Percentiles rank a stretch among this genome's conserved stretches.
Conservation (phyloP, 2,329 filamentous ascomycete genomes). For the Fusarium setosum region DNA sequence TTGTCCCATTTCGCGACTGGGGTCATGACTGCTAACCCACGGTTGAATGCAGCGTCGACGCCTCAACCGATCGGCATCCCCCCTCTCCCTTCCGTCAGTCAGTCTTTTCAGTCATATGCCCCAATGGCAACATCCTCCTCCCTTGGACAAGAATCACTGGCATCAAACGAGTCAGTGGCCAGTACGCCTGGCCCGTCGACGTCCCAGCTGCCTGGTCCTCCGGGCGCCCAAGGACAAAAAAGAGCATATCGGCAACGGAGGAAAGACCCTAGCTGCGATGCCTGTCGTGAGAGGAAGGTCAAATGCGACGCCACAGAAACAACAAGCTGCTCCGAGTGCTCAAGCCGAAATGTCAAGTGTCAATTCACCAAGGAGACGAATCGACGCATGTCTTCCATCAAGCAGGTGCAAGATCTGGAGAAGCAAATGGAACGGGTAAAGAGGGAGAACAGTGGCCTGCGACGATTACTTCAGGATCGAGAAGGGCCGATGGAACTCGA, state of each 20-base stretch:
- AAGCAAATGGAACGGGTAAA: slow-evolving; percentile 86
- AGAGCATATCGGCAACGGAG: slow-evolving; percentile 92
- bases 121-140: slow-evolving; percentile 60
- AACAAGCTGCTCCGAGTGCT: slow-evolving; percentile 96
- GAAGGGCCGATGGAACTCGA: slow-evolving; percentile 63
- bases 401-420: slow-evolving; percentile 97
- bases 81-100: slow-evolving; percentile 59
- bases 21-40: slow-evolving; percentile 63
- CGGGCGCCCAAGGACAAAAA: slow-evolving; percentile 78
- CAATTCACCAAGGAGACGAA: slow-evolving; percentile 99
- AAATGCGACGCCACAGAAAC: slow-evolving; percentile 98
- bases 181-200: slow-evolving; percentile 61
- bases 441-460: slow-evolving; percentile 81
- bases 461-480: slow-evolving; percentile 69
- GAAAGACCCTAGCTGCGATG: slow-evolving; percentile 98
- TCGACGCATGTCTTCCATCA: slow-evolving; percentile 98
- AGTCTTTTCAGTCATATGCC: slow-evolving; percentile 65
- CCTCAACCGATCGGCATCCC: slow-evolving; percentile 66
- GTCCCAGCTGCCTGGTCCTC: slow-evolving; percentile 53
- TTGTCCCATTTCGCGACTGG: slow-evolving; percentile 63
- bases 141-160: slow-evolving; percentile 69
- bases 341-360: slow-evolving; percentile 94
- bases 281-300: slow-evolving; percentile 87
- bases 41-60: slow-evolving; percentile 60
- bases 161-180: slow-evolving; percentile 67